Evolutionary conservation across 2,329 filamentous ascomycete genomes (phyloP), one percentile per base, ranked within the genome.

Genomic region (Ophiocordyceps polyrhachis-furcata): DNA sequence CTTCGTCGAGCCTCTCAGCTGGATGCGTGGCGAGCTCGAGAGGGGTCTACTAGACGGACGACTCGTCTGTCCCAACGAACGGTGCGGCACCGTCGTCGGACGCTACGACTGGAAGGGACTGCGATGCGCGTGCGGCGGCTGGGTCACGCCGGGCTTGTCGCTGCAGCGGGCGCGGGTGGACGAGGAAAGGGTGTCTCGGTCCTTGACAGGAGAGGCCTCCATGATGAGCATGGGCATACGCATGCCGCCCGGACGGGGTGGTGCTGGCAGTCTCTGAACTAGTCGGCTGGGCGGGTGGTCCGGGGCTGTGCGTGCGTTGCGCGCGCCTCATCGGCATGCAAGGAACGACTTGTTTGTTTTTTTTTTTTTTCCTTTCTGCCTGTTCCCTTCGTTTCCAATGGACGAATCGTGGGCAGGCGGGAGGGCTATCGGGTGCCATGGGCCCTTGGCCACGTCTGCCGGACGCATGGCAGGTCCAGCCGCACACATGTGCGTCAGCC

Each of bases 101-200:
- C 83, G 91, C 54, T 98, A 95, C 58, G 83, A 89, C 44, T 98
- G 91, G 91, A 86, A 93, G 59, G 91, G 91, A 14, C 81, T 95
- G 71, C 79, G 79, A 59, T 98, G 91, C 65, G 91, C 79, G 57
- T 98, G 91, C 61, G 79, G 81, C 35, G 77, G 81, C 49, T 96
- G 91, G 89, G 73, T 95, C 20, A 83, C 87, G 43, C 89, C 91
- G 9, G 88, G 83, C 1, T 91, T 98, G 58, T 89, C 83, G 49
- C 68, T 96, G 49, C 81, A 86, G 45, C 83, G 80, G 60, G 80
- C 82, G 44, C 79, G 79, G 52, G 81, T 95, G 35, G 91, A 96
- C 59, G 81, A 93, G 55, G 61, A 67, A 23, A 52, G 56, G 31
- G 55, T 58, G 40, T 55, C 52, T 49, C 54, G 50, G 46, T 44